These are phyloP conservation scores for Phytophthora tentaculata DNA, from an alignment of 352 stramenopile genomes.

Conservation along the genomic window DNA sequence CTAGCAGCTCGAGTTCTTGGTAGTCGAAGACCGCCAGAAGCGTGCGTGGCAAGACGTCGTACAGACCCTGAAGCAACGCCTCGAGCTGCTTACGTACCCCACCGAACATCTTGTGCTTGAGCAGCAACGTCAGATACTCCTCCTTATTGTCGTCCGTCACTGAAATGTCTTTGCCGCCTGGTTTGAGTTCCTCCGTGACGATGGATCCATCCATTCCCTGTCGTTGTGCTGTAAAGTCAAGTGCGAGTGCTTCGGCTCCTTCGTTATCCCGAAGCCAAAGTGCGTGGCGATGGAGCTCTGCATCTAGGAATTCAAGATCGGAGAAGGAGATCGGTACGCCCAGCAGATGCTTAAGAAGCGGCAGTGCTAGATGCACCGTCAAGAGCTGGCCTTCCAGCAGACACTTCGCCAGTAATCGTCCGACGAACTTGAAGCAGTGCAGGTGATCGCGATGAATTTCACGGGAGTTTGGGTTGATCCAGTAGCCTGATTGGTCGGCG, in stretches of 20 bases:
- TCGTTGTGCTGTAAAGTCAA: slow-evolving; percentile 79
- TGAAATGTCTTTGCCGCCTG: slow-evolving; percentile 86
- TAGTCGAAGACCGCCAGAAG: slow-evolving; percentile 94
- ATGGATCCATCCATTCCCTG: slow-evolving; percentile 55
- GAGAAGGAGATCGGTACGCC: slow-evolving; percentile 84
- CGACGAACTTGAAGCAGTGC: slow-evolving; percentile 79
- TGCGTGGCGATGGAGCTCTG: slow-evolving; percentile 74
- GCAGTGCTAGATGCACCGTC: slow-evolving; percentile 79
- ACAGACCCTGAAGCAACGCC: slow-evolving; percentile 91
- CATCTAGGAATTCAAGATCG: slow-evolving; percentile 80
- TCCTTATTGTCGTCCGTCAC: slow-evolving; percentile 96
- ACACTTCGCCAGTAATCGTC: slow-evolving; percentile 78
- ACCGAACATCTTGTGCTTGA: slow-evolving; percentile 94
- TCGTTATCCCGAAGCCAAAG: slow-evolving; percentile 75
- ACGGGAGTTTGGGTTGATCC: slow-evolving; percentile 80
- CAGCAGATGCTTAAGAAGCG: slow-evolving; percentile 84
- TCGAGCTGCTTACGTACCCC: slow-evolving; percentile 91
- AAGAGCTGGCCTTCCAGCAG: slow-evolving; percentile 79
- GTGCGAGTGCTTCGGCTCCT: slow-evolving; percentile 61
- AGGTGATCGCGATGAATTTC: slow-evolving; percentile 77
- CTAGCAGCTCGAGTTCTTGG: slow-evolving; percentile 95
- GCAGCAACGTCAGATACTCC: slow-evolving; percentile 95
- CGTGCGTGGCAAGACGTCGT: slow-evolving; percentile 89
- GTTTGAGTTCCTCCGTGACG: slow-evolving; percentile 90
- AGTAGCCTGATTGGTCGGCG: slow-evolving; percentile 82